phyloP scores from a whole-genome alignment of 371 early-diverging fungal genomes.

The Apophysomyces variabilis region DNA sequence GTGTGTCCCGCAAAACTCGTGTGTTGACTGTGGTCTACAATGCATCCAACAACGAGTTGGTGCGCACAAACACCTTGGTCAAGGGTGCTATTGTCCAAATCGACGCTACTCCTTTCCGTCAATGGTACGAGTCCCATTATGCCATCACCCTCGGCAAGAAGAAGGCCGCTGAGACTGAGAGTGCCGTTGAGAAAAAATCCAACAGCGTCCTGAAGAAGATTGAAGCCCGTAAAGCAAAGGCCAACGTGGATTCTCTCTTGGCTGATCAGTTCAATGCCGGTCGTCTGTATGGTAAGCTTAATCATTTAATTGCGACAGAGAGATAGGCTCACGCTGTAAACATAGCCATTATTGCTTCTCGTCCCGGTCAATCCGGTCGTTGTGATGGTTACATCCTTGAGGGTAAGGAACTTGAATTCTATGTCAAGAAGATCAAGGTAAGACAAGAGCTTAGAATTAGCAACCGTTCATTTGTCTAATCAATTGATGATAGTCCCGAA shows the following conservation, averaged over 20 bases:
- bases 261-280: constrained; percentile 94
- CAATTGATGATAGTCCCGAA: constrained; percentile 9
- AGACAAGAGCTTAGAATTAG: neutral
- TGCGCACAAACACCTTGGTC: constrained; percentile 99
- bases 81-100: constrained; percentile 97
- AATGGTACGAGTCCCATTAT: constrained; percentile 96
- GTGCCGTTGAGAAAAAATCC: constrained; percentile 77
- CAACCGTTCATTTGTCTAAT: neutral
- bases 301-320: neutral
- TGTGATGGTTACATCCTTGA: constrained; percentile 97
- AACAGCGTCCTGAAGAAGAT: constrained; percentile 86
- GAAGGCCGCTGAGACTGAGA: constrained; percentile 66
- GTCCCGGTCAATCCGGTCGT: constrained; percentile 98
- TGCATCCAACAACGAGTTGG: constrained; percentile 99
- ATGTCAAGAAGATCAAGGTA: constrained; percentile 82
- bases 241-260: constrained; percentile 83
- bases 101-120: constrained; percentile 96
- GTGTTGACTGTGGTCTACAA: constrained; percentile 97
- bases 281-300: constrained; percentile 71
- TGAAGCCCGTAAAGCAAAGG: constrained; percentile 73
- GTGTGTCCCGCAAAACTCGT: constrained; percentile 89
- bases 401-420: constrained; percentile 96
- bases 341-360: constrained; percentile 85
- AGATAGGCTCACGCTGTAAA: neutral
- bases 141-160: constrained; percentile 84